These are phyloP conservation scores for Tulasnella sp. DNA, from an alignment of 768 basidiomycete species.

Conservation along the genomic window DNA sequence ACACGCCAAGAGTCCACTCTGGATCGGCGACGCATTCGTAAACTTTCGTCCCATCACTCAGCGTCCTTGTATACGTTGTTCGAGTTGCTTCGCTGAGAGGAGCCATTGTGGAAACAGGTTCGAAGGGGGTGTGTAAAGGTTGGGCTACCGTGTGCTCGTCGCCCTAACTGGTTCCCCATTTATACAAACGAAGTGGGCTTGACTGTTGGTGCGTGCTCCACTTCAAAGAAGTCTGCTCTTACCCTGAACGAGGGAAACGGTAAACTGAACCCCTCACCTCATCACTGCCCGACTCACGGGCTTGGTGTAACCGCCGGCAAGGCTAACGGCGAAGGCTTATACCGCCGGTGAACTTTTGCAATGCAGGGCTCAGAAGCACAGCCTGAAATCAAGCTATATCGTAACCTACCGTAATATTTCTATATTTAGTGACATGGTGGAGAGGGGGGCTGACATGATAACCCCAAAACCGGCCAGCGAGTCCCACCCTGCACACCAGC, in stretches of 20 bases:
- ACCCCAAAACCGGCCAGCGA: too few relatives aligned
- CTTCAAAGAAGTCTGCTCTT: not conserved
- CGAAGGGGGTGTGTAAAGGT: not conserved
- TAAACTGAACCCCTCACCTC: not conserved
- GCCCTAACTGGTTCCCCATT: not conserved
- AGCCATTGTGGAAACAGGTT: not conserved
- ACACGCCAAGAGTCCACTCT: conserved; percentile 1
- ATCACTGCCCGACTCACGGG: not conserved
- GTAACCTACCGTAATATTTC: too few relatives aligned
- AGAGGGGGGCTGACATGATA: too few relatives aligned
- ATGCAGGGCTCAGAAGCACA: not conserved
- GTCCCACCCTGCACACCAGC: not conserved
- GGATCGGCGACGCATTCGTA: conserved; percentile 5
- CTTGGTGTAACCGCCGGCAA: not conserved
- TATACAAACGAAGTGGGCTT: not conserved
- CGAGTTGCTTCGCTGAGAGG: not conserved
- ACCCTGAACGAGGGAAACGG: not conserved
- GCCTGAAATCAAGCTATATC: too few relatives aligned
- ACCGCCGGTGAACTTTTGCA: not conserved
- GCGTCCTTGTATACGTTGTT: not conserved
- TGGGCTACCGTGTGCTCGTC: too few relatives aligned
- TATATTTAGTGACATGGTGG: too few relatives aligned
- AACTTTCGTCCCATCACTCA: not conserved
- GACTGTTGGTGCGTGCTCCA: not conserved
- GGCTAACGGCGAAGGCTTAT: too few relatives aligned